Evolutionary conservation across 495 filamentous ascomycete genomes (phyloP), one percentile per base, ranked within the genome.

Genomic region (Lepidopterella palustris): DNA sequence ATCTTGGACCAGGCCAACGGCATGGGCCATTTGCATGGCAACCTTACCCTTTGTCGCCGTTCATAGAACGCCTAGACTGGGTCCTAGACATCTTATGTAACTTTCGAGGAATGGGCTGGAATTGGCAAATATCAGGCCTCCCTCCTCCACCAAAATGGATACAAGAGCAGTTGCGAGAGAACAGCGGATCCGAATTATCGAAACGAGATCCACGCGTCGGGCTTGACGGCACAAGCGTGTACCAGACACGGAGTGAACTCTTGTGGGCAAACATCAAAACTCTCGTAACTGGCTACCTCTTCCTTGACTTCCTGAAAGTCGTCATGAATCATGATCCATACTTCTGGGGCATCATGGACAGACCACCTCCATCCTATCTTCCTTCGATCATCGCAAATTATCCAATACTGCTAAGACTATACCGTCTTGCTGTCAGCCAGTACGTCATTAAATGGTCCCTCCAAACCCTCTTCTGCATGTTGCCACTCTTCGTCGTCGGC

Each of bases 41-140:
- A 66, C 63, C 82, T 1, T 93, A 86, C 65, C 91, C 90, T 4
- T 57, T 73, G 15, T 60, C 70, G 0, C 74, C 72, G 0, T 78
- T 91, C 48, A 57, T 67, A 11, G 79, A 84, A 59, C 84, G 90
- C 1, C 65, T 95, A 15, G 79, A 82, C 56, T 96, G 90, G 89
- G 78, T 80, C 10, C 69, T 81, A 11, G 87, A 89, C 52, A 71
- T 93, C 18, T 72, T 85, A 40, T 78, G 78, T 59, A 87, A 85
- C 60, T 84, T 90, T 66, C 77, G 88, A 26, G 85, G 88, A 0
- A 79, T 84, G 8, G 87, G 88, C 63, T 96, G 89, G 89, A 89
- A 86, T 65, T 88, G 83, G 79, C 79, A 84, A 15, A 80, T 82
- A 51, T 70, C 81, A 9, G 77, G 76, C 23, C 68, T 88, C 3